Conservation (phyloP, 1,284 basidiomycete genomes). For the Inonotus obliquus region DNA sequence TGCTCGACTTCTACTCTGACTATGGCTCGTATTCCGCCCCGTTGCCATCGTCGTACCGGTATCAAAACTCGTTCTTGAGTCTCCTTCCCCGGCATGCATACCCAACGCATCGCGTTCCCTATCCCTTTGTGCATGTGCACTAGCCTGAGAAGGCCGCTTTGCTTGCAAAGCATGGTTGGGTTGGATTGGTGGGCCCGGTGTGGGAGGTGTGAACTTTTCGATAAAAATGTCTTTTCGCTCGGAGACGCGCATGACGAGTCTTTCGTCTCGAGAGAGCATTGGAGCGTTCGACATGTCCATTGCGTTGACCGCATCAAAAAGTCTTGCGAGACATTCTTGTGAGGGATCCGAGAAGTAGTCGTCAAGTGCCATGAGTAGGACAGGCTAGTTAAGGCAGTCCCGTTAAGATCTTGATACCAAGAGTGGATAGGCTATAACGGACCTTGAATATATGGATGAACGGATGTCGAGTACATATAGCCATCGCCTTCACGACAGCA, state of each 20-base stretch:
- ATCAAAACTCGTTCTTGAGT: constrained; percentile 64
- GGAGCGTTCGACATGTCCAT: constrained; percentile 86
- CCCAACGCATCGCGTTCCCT: constrained; percentile 8
- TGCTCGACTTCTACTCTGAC: constrained; percentile 26
- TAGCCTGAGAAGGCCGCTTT: constrained; percentile 11
- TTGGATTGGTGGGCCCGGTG: not conserved
- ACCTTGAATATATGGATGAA: constrained; percentile 99
- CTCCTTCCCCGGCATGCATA: constrained; percentile 30
- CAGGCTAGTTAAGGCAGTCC: constrained; percentile 51
- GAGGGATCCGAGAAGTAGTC: constrained; percentile 91
- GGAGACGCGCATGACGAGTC: constrained; percentile 82
- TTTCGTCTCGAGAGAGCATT: constrained; percentile 73
- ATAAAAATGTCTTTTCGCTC: constrained; percentile 91
- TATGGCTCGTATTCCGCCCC: constrained; percentile 34
- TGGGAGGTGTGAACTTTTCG: constrained; percentile 62
- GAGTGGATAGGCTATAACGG: constrained; percentile 19
- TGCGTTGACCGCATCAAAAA: constrained; percentile 91
- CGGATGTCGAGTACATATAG: constrained; percentile 91
- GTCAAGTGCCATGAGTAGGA: constrained; percentile 90
- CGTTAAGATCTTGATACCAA: not conserved
- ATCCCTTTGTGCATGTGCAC: not conserved
- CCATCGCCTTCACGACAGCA: constrained; percentile 93
- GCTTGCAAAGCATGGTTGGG: not conserved
- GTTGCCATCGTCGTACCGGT: constrained; percentile 25
- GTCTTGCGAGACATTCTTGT: constrained; percentile 79